Evolutionary conservation across 129 eudicot genomes (phyloP), one percentile per base, ranked within the genome.

Genomic region (Deinandra increscens): DNA sequence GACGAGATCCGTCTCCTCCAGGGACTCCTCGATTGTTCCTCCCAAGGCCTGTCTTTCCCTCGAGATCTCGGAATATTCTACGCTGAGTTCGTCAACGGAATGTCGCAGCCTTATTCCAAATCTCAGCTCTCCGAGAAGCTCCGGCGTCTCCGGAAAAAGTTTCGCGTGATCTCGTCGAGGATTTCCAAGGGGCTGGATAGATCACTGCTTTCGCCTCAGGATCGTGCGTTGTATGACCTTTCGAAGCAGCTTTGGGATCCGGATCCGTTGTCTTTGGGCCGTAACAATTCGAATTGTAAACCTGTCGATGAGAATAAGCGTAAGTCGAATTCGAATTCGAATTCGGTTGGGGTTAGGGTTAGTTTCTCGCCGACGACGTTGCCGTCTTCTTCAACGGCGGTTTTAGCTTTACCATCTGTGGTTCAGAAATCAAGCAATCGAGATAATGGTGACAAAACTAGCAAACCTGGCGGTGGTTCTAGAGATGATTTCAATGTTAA

Each of bases 61-160:
- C 71, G 85, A 37, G 96, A 88, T 65, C 81, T 88, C 29, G 73
- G 66, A 3, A 13, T 81, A 4, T 88, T 85, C 73, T 83, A 83
- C 67, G 18, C 75, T 5, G 73, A 81, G 10, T 86, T 86, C 67
- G 71, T 83, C 17, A 9, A 63, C 38, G 71, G 76, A 12, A 84
- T 84, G 81, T 80, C 90, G 6, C 96, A 86, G 64, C 87, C 89
- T 0, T 86, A 84, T 61, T 59, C 92, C 15, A 86, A 86, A 67
- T 78, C 90, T 4, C 96, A 89, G 83, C 84, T 89, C 64, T 86
- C 87, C 37, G 92, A 89, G 79, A 89, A 89, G 78, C 87, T 89
- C 42, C 79, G 96, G 17, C 74, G 96, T 15, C 66, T 86, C 44
- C 75, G 90, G 11, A 89, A 89, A 67, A 89, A 89, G 81, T 89